Conservation (phyloP, 2,329 filamentous ascomycete species). For the Lachnellula occidentalis region DNA sequence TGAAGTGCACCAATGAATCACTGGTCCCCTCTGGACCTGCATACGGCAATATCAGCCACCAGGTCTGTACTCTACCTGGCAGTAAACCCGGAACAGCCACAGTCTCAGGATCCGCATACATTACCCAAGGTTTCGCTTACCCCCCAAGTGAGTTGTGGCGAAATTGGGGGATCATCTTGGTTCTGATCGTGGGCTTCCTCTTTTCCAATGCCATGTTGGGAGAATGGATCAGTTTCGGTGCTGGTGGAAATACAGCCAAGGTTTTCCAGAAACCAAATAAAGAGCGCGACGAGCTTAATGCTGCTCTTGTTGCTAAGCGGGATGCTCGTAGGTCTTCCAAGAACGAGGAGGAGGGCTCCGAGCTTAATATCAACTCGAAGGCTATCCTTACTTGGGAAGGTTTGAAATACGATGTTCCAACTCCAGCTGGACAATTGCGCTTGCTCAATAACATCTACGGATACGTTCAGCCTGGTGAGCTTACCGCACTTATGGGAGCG, state of each 20-base stretch:
- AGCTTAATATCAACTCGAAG: conserved; percentile 53
- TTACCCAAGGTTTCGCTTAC: conserved; percentile 65
- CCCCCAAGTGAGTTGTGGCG: conserved; percentile 65
- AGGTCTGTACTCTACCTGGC: conserved; percentile 76
- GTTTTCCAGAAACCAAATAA: conserved; percentile 67
- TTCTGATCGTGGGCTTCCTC: conserved; percentile 71
- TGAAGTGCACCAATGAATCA: conserved; percentile 63
- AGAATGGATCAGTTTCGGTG: conserved; percentile 71
- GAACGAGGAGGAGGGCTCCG: conserved; percentile 38
- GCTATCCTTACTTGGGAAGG: conserved; percentile 81
- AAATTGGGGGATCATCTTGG: conserved; percentile 76
- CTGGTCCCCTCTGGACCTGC: conserved; percentile 66
- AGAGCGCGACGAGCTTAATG: conserved; percentile 62
- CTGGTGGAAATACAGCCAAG: conserved; percentile 74
- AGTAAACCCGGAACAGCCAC: conserved; percentile 57
- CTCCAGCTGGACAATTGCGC: conserved; percentile 37
- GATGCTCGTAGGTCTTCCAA: conserved; percentile 46
- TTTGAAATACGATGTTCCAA: conserved; percentile 69
- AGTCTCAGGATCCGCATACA: conserved; percentile 64
- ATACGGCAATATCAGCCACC: conserved; percentile 66
- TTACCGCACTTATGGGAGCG: conserved; percentile 58
- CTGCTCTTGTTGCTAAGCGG: conserved; percentile 53
- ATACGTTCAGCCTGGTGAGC: conserved; percentile 55
- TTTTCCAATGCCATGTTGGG: conserved; percentile 70
- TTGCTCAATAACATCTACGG: conserved; percentile 57